Base-by-base conservation (phyloP, 2,329 filamentous ascomycete genomes). In the Monosporascus sp. region DNA sequence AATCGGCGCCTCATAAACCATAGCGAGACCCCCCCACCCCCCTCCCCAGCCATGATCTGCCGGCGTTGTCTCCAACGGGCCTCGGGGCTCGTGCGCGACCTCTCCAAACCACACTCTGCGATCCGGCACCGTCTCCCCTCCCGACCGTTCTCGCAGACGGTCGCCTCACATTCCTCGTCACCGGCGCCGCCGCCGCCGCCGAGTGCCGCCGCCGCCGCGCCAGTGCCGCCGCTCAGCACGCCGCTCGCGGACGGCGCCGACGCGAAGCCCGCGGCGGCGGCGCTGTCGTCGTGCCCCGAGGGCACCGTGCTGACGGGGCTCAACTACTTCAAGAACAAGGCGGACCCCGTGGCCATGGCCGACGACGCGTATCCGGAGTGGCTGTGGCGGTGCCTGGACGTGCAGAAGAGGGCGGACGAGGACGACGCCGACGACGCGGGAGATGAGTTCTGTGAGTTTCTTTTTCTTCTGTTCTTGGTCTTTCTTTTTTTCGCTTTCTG, bases 311-410 rank as follows among this genome's bases (percentile, higher is more conserved):
- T 95, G 43, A 83, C 77, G 52, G 89, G 89, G 1, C 74, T 95
- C 52, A 93, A 90, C 70, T 93, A 88, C 71, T 72, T 86, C 65
- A 94, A 94, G 75, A 83, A 81, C 60, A 80, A 81, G 65, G 73
- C 78, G 37, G 89, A 93, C 66, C 89, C 90, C 0, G 75, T 93
- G 6, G 90, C 90, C 9, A 70, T 85, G 63, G 77, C 84, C 36
- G 90, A 95, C 61, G 77, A 83, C 22, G 87, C 88, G 57, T 95
- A 95, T 71, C 90, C 90, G 3, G 76, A 76, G 24, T 95, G 90
- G 90, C 70, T 95, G 57, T 95, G 90, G 90, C 77, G 72, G 3
- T 84, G 88, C 60, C 72, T 94, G 52, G 80, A 85, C 49, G 77
- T 81, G 53, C 74, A 82, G 70, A 80, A 82, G 70, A 82, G 79